Evolutionary conservation across 306 rosid species (phyloP), one percentile per base, ranked within the genome.

Genomic region (Sicyos baderoa): DNA sequence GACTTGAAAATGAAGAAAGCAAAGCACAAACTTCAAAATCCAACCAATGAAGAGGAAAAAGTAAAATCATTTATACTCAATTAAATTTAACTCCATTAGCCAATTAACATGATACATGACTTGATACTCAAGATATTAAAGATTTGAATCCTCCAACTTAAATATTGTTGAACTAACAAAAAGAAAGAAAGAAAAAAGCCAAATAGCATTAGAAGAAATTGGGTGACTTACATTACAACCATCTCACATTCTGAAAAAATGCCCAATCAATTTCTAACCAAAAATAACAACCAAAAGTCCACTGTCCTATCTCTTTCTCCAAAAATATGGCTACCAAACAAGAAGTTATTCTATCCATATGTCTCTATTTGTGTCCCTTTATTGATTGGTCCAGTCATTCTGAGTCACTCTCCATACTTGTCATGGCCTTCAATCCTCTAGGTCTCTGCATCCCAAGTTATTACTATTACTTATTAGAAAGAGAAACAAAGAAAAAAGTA

Each of bases 401-500:
- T 29, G 89, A 85, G 23, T 80, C 86, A 47, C 89, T 82, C 21
- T 85, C 86, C 77, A 85, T 71, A 22, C 86, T 72, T 58, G 83
- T 86, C 89, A 85, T 85, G 73, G 86, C 86, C 83, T 82, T 85
- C 68, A 85, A 62, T 67, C 89, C 89, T 75, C 86, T 76, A 19
- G 86, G 86, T 76, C 83, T 85, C 86, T 85, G 85, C 83, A 75
- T 76, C 83, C 78, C 50, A 55, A 58, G 64, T 32, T 18, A 47
- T 8, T 63, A 63, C 48, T 51, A 56, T 17, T 4, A 73, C 67
- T 56, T 27, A 74, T 62, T 17, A 37, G 27, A 68, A 19, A 52
- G 21, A 21, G 15, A 66, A 47, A 22, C 21, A 66, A 4, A 47
- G 25, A 29, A 45, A 66, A 14, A n/a, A 16, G 27, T 63, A 64